These are phyloP conservation scores for Aspergillus leporis DNA, from an alignment of 495 filamentous ascomycete genomes.

Conservation along the genomic window DNA sequence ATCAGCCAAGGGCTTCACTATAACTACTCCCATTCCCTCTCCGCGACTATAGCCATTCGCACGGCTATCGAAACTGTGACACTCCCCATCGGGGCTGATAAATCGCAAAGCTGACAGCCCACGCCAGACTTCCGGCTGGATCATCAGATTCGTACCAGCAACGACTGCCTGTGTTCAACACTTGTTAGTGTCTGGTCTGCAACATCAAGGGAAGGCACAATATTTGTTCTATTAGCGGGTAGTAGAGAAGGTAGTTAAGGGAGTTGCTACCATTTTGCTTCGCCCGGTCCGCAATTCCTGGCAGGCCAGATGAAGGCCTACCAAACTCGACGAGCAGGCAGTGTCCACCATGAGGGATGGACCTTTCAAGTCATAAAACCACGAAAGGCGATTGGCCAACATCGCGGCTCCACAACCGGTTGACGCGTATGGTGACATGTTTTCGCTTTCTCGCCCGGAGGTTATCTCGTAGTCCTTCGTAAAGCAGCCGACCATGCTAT, in stretches of 20 bases:
- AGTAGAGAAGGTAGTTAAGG: no score
- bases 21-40: slow-evolving; percentile 29
- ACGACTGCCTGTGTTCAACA: slow-evolving; percentile 25
- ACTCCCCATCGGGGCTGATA: slow-evolving; percentile 29
- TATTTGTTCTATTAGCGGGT: no score
- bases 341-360: slow-evolving; percentile 44
- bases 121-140: slow-evolving; percentile 28
- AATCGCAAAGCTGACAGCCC: slow-evolving; percentile 29
- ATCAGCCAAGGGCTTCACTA: slow-evolving; percentile 30
- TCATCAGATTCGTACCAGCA: slow-evolving; percentile 27
- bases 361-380: slow-evolving; percentile 43
- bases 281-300: slow-evolving; percentile 41
- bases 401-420: slow-evolving; percentile 36
- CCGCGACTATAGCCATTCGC: slow-evolving; percentile 38
- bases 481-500: slow-evolving; percentile 44
- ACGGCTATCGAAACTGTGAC: slow-evolving; percentile 31
- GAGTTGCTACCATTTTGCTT: slow-evolving; percentile 39
- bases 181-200: no score
- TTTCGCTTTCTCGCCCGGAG: slow-evolving; percentile 37
- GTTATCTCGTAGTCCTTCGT: slow-evolving; percentile 46
- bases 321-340: slow-evolving; percentile 44
- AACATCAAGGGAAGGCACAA: no score
- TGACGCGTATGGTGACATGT: slow-evolving; percentile 30
- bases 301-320: slow-evolving; percentile 38
- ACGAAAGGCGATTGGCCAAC: slow-evolving; percentile 44